Percentiles rank a stretch among this genome's conserved stretches.
phyloP scores from a whole-genome alignment of 495 filamentous ascomycete species.

The Penicillium paradoxum region DNA sequence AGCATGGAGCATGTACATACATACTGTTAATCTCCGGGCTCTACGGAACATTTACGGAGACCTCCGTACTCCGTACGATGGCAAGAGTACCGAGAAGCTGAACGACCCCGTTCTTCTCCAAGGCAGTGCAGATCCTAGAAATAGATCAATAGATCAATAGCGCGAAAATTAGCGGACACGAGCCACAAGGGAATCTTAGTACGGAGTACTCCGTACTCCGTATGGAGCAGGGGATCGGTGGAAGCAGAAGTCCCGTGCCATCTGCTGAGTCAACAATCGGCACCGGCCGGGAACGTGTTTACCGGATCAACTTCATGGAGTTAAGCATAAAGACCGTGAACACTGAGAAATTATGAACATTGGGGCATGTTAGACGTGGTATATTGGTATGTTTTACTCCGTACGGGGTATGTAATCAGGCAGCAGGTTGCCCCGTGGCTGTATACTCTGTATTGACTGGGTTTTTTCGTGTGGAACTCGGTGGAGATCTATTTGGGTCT shows the following conservation, averaged over 20 bases:
- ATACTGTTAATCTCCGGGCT: no score
- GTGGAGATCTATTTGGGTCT: neutral
- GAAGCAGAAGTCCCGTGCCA: no score
- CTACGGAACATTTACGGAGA: neutral
- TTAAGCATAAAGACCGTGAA: neutral
- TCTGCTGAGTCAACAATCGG: no score
- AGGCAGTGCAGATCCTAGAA: neutral
- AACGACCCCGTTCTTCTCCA: neutral
- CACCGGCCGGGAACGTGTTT: neutral
- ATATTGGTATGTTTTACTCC: no score
- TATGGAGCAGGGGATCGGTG: neutral
- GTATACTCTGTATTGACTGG: neutral
- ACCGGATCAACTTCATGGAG: conserved; percentile 8
- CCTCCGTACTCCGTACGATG: neutral
- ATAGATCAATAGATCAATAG: conserved; percentile 3
- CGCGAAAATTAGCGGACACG: neutral
- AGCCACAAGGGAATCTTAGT: neutral
- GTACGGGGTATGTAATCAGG: conserved; percentile 2
- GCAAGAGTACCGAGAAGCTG: neutral
- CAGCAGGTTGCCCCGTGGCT: conserved; percentile 16
- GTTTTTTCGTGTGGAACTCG: neutral
- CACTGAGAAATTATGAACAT: neutral
- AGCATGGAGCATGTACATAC: no score
- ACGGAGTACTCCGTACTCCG: no score
- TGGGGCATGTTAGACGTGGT: no score